Base-by-base conservation (phyloP, 371 early-diverging fungal genomes). In the Saksenaea vasiformis region DNA sequence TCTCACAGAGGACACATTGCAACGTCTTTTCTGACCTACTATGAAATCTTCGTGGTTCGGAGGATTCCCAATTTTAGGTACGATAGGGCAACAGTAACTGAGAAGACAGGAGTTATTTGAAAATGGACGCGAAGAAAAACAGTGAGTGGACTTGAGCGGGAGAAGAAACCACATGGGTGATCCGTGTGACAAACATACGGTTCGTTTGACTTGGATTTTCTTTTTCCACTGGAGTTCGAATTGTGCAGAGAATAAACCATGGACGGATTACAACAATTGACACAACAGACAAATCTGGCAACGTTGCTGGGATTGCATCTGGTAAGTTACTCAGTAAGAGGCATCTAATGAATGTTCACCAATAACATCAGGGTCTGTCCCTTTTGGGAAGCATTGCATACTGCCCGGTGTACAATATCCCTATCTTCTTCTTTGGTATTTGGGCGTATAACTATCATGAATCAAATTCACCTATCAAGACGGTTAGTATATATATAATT, bases 401-500 rank as follows among this genome's bases (percentile, higher is more conserved):
- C 35, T 72, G 73, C 61, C 83, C 83, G 0, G 70, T 70, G 11
- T 82, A 82, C 59, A 82, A 82, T 54, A 68, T 79, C 28, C 80
- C 83, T 22, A 76, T 82, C 43, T 82, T 76, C 58, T 78, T 82
- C 51, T 82, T 82, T 54, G 83, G 80, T 15, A 77, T 73, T 54
- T 82, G 83, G 83, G 80, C 83, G 10, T 79, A 72, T 43, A 76
- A 82, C 31, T 71, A 74, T 62, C 78, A 74, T 36, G 83, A 82
- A 7, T 79, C 83, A 1, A 82, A 69, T 41, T 61, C 76, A 28
- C 83, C 83, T 15, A 61, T 82, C 22, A 82, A 79, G 64, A 82
- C 78, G 15, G 83, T 79, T 76, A 35, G 60, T 22, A 15, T n/a
- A n/a, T n/a, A n/a, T n/a, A n/a, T n/a, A n/a, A n/a, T 22, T 5